These are phyloP conservation scores for Cryptococcus hybrid DNA, from an alignment of 1,284 basidiomycete species.

Conservation along the genomic window DNA sequence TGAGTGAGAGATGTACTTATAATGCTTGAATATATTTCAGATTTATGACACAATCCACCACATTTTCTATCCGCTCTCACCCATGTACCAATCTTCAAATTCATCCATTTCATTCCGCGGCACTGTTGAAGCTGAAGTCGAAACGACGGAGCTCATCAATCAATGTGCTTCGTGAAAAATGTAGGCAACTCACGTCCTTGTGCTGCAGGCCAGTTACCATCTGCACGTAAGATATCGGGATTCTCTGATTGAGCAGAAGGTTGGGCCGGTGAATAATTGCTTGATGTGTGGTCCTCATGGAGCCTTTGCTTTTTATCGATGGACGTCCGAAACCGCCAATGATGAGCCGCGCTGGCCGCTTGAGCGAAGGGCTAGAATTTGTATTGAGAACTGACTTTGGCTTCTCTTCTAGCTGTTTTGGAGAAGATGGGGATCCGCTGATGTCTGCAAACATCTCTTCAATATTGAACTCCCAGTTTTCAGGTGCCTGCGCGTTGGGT, in stretches of 20 bases:
- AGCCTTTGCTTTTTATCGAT: not conserved
- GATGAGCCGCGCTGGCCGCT: not conserved
- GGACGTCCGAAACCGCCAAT: constrained; percentile 2
- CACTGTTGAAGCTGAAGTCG: too few species aligned
- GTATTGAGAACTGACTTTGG: too few species aligned
- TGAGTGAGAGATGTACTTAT: too few species aligned
- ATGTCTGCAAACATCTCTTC: not conserved
- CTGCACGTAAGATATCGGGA: too few species aligned
- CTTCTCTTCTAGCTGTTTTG: too few species aligned
- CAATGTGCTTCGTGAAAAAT: too few species aligned
- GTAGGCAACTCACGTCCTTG: too few species aligned
- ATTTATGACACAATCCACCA: not conserved
- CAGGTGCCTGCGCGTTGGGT: not conserved
- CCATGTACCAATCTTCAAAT: constrained; percentile 1
- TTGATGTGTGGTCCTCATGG: not conserved
- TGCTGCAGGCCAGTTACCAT: too few species aligned
- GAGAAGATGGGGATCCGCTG: not conserved
- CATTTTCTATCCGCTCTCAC: not conserved
- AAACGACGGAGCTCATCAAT: too few species aligned
- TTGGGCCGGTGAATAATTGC: too few species aligned
- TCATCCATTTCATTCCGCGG: not conserved
- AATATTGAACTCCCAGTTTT: not conserved
- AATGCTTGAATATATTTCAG: not conserved
- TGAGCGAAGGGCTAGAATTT: not conserved
- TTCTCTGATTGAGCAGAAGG: too few species aligned